These are phyloP conservation scores for Scedosporium minutisporum DNA, from an alignment of 2,329 filamentous ascomycete species.

Conservation along the genomic window DNA sequence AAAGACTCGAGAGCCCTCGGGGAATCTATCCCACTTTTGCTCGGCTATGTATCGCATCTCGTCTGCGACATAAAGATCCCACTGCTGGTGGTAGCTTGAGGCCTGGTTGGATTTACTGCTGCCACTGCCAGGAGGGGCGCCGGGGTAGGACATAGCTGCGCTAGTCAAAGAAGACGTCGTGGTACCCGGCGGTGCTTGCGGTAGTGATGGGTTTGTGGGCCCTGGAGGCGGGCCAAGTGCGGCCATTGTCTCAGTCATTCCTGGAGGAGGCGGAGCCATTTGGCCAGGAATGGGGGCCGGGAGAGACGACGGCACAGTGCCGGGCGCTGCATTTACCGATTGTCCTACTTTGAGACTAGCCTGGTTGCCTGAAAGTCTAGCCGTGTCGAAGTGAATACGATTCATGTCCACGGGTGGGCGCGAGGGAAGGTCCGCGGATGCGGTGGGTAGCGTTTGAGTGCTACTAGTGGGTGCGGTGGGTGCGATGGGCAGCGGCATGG, in stretches of 20 bases:
- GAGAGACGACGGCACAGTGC: neutral
- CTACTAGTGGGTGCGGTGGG: neutral
- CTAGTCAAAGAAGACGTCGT: neutral
- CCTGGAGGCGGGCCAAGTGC: constrained; percentile 5
- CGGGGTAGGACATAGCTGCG: neutral
- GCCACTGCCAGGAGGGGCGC: neutral
- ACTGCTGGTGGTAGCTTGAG: neutral
- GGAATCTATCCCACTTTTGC: constrained; percentile 74
- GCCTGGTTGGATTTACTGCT: neutral
- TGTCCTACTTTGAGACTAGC: neutral
- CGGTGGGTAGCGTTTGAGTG: neutral
- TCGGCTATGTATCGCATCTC: constrained; percentile 69
- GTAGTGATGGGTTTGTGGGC: constrained; percentile 1
- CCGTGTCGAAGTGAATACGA: neutral
- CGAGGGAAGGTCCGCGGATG: constrained; percentile 5
- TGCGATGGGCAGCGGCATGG: neutral
- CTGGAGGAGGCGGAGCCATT: neutral
- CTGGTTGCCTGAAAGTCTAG: neutral
- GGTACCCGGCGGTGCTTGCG: neutral
- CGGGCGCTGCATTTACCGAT: neutral
- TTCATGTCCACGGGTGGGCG: constrained; percentile 7
- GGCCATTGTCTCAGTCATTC: constrained; percentile 1
- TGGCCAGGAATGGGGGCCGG: neutral
- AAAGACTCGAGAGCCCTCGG: constrained; percentile 66
- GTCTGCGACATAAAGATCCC: constrained; percentile 59